These are phyloP conservation scores for Monilinia vaccinii-corymbosi DNA, from an alignment of 2,329 filamentous ascomycete genomes.

Conservation along the genomic window DNA sequence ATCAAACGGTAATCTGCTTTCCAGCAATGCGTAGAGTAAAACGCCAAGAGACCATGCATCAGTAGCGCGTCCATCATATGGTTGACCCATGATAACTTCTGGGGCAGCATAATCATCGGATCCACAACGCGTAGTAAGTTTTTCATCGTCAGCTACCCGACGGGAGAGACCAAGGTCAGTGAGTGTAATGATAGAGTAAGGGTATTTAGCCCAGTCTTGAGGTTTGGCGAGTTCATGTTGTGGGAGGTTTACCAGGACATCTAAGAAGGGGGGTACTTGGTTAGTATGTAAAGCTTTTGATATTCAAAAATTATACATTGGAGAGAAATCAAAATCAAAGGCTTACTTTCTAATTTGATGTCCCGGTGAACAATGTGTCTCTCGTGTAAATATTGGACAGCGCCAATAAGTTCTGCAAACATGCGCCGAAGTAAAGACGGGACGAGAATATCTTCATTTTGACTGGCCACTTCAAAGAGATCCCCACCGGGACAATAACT, in stretches of 20 bases:
- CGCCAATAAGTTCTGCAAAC: conserved; percentile 80
- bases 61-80: conserved; percentile 84
- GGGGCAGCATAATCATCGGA: conserved; percentile 96
- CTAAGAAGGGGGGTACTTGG: conserved; percentile 34
- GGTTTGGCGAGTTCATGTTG: conserved; percentile 54
- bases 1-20: conserved; percentile 89
- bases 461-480: conserved; percentile 82
- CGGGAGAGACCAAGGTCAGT: conserved; percentile 88
- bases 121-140: conserved; percentile 87
- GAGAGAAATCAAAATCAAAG: conserved; percentile 15
- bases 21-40: conserved; percentile 83
- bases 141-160: conserved; percentile 74
- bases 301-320: background rate
- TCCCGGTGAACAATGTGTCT: conserved; percentile 89
- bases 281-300: background rate
- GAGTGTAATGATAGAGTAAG: conserved; percentile 75
- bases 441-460: conserved; percentile 57
- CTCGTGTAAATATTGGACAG: conserved; percentile 76
- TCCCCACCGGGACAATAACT: conserved; percentile 93
- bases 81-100: conserved; percentile 89
- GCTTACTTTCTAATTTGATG: conserved; percentile 93
- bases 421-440: conserved; percentile 69
- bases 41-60: conserved; percentile 96
- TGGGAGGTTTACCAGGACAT: conserved; percentile 83
- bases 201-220: conserved; percentile 64